These are phyloP conservation scores for Ganoderma lingzhi DNA, from an alignment of 1,284 basidiomycete genomes.

Conservation along the genomic window DNA sequence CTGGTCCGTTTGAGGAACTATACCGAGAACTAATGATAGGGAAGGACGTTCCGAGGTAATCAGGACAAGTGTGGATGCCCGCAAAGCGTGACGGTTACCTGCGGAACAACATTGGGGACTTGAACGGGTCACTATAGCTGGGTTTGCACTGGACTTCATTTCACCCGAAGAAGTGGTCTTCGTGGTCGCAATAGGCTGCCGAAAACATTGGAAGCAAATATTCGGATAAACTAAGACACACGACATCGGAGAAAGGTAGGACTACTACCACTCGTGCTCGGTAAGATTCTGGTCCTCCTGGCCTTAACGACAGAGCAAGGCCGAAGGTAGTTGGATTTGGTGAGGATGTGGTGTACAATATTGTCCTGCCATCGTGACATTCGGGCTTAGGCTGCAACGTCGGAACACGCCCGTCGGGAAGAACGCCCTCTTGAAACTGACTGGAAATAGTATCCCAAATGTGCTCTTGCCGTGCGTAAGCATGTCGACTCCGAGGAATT, in stretches of 20 bases:
- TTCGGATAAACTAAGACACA: constrained; percentile 15
- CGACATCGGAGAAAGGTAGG: constrained; percentile 19
- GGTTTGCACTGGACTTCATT: background rate
- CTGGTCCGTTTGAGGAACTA: background rate
- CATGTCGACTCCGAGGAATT: too few relatives aligned
- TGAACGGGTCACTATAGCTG: background rate
- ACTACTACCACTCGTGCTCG: background rate
- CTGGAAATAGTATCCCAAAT: too few relatives aligned
- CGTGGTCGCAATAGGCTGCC: background rate
- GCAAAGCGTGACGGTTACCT: background rate
- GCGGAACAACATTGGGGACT: background rate
- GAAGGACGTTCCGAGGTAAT: background rate
- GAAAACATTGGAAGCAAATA: background rate
- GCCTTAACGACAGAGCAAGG: background rate
- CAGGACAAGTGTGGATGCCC: too few relatives aligned
- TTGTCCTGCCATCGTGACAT: too few relatives aligned
- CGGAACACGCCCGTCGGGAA: too few relatives aligned
- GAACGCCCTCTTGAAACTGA: too few relatives aligned
- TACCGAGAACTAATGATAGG: background rate
- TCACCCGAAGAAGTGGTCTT: constrained; percentile 6
- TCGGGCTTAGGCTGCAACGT: too few relatives aligned
- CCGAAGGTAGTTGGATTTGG: too few relatives aligned
- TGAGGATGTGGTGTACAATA: too few relatives aligned
- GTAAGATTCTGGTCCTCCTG: background rate
- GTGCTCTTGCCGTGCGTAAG: too few relatives aligned